Evolutionary conservation across 129 eudicot species (phyloP).

Genomic region (Artemisia tridentata): DNA sequence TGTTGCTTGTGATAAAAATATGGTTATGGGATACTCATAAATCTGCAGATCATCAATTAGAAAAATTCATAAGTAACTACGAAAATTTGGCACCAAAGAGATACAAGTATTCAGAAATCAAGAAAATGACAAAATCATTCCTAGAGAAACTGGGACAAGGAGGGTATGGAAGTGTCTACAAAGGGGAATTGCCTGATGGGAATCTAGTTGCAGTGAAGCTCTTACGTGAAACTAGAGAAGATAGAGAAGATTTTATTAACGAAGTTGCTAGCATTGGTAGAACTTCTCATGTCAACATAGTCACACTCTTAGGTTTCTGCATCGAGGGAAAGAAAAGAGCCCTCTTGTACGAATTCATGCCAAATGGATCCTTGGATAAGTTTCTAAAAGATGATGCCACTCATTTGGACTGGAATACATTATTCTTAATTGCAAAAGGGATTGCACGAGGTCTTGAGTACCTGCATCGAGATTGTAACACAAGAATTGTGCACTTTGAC

Average conservation of each 20-base stretch:
- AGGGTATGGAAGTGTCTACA: slow-evolving; percentile 38
- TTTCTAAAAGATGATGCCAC: not conserved
- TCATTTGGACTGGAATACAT: not conserved
- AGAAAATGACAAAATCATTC: slow-evolving; percentile 26
- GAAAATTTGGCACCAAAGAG: no score
- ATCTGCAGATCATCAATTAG: no score
- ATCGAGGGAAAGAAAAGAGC: not conserved
- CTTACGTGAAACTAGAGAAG: not conserved
- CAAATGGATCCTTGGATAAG: slow-evolving; percentile 31
- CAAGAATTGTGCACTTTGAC: slow-evolving; percentile 42
- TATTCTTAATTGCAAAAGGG: not conserved
- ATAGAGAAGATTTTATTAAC: slow-evolving; percentile 22
- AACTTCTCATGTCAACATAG: slow-evolving; percentile 26
- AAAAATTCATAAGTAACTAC: no score
- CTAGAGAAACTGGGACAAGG: slow-evolving; percentile 27
- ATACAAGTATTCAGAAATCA: slow-evolving; percentile 17
- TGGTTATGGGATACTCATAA: no score
- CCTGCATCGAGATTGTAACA: slow-evolving; percentile 28
- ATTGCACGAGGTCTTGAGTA: no score
- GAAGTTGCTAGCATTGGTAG: slow-evolving; percentile 28
- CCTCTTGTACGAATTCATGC: not conserved
- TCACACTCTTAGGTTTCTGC: slow-evolving; percentile 25
- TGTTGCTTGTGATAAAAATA: no score
- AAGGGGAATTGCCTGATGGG: slow-evolving; percentile 15
- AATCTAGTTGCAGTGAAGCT: slow-evolving; percentile 27